Percentiles rank a stretch among this genome's conserved stretches.
Evolutionary conservation across 257 asterid genomes (phyloP).

Genomic region (Cruciata laevipes): DNA sequence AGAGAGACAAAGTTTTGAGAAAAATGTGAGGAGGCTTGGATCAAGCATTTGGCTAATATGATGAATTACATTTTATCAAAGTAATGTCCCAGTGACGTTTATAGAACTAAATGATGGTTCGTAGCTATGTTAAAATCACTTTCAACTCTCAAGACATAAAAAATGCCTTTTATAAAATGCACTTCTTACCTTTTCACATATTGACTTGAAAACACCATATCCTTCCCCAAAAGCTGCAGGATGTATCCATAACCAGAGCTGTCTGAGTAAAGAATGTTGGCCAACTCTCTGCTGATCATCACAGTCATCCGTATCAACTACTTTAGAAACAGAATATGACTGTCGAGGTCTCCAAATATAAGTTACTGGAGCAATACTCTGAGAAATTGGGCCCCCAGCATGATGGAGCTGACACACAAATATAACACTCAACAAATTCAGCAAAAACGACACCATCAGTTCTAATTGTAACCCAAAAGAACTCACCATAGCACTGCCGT

Average conservation of each 20-base stretch:
- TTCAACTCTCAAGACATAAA: not conserved
- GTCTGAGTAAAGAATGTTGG: slow-evolving; percentile 29
- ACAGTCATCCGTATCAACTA: slow-evolving; percentile 5
- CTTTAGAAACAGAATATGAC: slow-evolving; percentile 18
- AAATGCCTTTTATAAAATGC: not conserved
- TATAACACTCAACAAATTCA: slow-evolving; percentile 11
- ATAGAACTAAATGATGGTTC: not conserved
- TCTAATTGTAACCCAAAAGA: slow-evolving; percentile 1
- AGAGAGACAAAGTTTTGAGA: not conserved
- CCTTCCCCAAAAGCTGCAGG: slow-evolving; percentile 82
- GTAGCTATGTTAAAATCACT: not conserved
- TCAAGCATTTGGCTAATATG: not conserved
- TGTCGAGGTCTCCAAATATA: slow-evolving; percentile 70
- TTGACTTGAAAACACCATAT: slow-evolving; percentile 44
- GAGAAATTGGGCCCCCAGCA: slow-evolving; percentile 33
- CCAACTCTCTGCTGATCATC: slow-evolving; percentile 25
- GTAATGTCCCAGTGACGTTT: not conserved
- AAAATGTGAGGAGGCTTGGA: not conserved
- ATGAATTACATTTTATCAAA: not conserved
- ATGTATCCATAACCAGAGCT: slow-evolving; percentile 80
- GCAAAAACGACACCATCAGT: not conserved
- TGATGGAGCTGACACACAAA: slow-evolving; percentile 54
- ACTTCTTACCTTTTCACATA: slow-evolving; percentile 47
- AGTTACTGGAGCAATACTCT: slow-evolving; percentile 70
- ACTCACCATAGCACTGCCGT: slow-evolving; percentile 71